Evolutionary conservation across 2,329 filamentous ascomycete genomes (phyloP), one percentile per base, ranked within the genome.

Genomic region (Botrytis medusae): DNA sequence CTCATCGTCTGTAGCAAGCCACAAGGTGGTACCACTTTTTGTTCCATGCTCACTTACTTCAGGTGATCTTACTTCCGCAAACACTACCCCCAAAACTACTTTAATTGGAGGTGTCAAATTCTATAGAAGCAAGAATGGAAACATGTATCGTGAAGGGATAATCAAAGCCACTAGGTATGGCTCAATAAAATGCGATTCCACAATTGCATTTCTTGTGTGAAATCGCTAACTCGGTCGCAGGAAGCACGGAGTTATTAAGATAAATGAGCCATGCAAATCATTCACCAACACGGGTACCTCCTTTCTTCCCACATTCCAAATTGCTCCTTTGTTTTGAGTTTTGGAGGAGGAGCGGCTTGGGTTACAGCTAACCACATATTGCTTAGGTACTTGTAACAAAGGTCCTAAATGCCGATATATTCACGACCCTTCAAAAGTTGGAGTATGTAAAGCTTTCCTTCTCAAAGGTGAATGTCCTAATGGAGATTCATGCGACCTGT

Each of bases 391-490:
- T 77, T 99, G 96, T 82, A 86, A 90, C 72, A 93, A 93, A 82
- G 95, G 95, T 74, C 91, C 92, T 12, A 85, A 84, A 65, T 99
- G 96, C 83, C 91, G 88, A 72, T 96, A 92, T 81, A 85, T 90
- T 68, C 96, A 99, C 86, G 93, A 99, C 80, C 89, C 92, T 60
- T 86, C 89, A 81, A 97, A 93, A 84, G 93, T 97, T 79, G 93
- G 95, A 72, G 90, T 96, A 73, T 99, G 96, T 89, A 96, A 93
- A 83, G 91, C 93, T 71, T 94, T 92, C 81, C 86, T 98, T 71
- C 90, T 91, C 80, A 94, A 92, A 81, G 92, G 93, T 80, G 86
- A 88, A 79, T 99, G 96, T 84, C 84, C 86, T 78, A 89, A 89
- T 82, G 94, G 94, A 83, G 88, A 91, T 80, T 87, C 87, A 79